Base-by-base conservation (phyloP, 2,329 filamentous ascomycete genomes). In the Fusarium drepaniforme region DNA sequence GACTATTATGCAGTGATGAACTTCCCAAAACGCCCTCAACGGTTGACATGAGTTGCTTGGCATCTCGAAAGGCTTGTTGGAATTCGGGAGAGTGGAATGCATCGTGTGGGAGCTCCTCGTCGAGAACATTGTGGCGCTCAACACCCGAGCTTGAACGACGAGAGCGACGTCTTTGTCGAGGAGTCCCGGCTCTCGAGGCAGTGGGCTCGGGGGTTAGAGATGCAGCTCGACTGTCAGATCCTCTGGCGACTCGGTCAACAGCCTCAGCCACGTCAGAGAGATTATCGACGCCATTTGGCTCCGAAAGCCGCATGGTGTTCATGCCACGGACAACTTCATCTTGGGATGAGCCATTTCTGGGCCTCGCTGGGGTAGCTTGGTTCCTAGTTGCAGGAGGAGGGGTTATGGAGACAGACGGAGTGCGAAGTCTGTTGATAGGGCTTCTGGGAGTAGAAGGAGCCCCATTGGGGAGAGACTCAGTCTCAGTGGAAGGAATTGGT, bases 11-110 rank as follows among this genome's bases (percentile, higher is more conserved):
- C 5, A 87, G 30, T 1, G 74, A 69, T 0, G 82, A 82, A 46
- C 80, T 83, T 6, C 76, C 79, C 8, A 88, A 73, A 3, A 83
- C 82, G 8, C 66, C 56, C 0, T 70, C 70, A 40, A 88, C 65
- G 2, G 71, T 71, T 2, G 64, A 64, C 73, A 84, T 82, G 4
- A 84, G 61, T 2, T 53, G 53, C 65, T 80, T 84, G 3, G 86
- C 81, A 53, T 83, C 77, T 0, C 49, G 58, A 8, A 86, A 79
- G 0, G 80, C 78, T 0, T 69, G 38, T 64, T 86, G 85, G 28
- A 86, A 83, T 0, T 65, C 75, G 0, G 82, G 78, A 1, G 80
- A 68, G 56, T 85, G 78, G 53, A 86, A 86, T 0, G 73, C 79
- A 63, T 85, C 82, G 0, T 78, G 58, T 0, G 83, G 81, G 6